Evolutionary conservation across 1,139 yeast genomes (phyloP).

Genomic region (Kazachstania sp.): DNA sequence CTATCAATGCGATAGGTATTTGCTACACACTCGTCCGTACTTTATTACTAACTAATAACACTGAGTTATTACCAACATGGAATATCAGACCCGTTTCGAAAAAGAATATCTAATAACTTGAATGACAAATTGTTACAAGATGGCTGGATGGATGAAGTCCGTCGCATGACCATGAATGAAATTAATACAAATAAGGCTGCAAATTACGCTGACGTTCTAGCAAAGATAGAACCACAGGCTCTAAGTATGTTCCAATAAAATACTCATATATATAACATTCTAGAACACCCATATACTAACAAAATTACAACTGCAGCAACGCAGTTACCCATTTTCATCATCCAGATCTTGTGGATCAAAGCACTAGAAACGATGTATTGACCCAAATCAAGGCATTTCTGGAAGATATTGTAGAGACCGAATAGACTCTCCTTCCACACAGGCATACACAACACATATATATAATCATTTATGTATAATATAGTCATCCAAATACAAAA

Average conservation of each 20-base stretch:
- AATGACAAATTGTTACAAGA: slow-evolving; percentile 59
- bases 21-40: no score
- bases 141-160: slow-evolving; percentile 82
- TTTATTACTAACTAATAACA: no score
- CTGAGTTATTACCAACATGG: not conserved
- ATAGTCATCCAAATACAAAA: not conserved
- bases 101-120: slow-evolving; percentile 47
- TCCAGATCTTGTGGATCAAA: slow-evolving; percentile 52
- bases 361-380: slow-evolving; percentile 52
- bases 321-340: not conserved
- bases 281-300: not conserved
- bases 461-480: not conserved
- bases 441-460: not conserved
- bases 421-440: slow-evolving; percentile 7
- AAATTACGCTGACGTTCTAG: slow-evolving; percentile 47
- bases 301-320: not conserved
- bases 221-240: slow-evolving; percentile 55
- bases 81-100: not conserved
- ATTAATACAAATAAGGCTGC: slow-evolving; percentile 33
- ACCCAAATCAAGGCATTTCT: slow-evolving; percentile 53
- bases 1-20: no score
- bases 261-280: not conserved
- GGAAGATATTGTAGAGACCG: slow-evolving; percentile 37
- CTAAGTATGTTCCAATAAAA: slow-evolving; percentile 35
- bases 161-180: slow-evolving; percentile 44